A percentile compares a stretch with the other conserved stretches of the same genome.
phyloP scores from a whole-genome alignment of 169 alveolate species.

The Sarcocystis neurona region DNA sequence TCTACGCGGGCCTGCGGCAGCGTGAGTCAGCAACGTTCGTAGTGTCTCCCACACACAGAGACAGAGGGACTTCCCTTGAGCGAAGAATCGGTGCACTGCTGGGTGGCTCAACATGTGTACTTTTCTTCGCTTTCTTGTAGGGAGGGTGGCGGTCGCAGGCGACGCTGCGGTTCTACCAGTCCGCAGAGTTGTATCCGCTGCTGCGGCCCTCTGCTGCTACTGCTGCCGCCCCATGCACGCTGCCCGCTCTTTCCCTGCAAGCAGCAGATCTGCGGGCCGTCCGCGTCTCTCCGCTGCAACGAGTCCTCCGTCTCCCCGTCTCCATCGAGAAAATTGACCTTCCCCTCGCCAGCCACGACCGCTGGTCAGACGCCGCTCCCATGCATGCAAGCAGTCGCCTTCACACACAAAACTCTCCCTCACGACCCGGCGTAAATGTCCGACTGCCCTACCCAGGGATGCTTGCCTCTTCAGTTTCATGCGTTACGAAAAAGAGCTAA shows the following conservation, averaged over 20 bases:
- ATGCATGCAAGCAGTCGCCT: too few species aligned
- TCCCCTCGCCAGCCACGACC: slow-evolving; percentile 37
- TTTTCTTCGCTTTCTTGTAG: neutral
- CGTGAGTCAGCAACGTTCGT: too few species aligned
- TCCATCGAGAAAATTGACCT: slow-evolving; percentile 30
- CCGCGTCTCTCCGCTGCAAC: neutral
- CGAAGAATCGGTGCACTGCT: too few species aligned
- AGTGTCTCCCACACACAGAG: too few species aligned
- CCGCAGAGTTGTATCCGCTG: slow-evolving; percentile 33
- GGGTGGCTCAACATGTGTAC: neutral
- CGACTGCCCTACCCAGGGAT: too few species aligned
- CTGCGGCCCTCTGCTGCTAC: neutral
- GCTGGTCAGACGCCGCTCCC: slow-evolving; percentile 14
- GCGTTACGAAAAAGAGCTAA: neutral
- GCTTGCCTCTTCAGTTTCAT: too few species aligned
- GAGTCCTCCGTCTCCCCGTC: slow-evolving; percentile 24
- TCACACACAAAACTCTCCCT: too few species aligned
- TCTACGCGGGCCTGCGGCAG: neutral
- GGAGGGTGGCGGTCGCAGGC: slow-evolving; percentile 40
- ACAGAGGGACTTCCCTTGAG: too few species aligned
- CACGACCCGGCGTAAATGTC: too few species aligned
- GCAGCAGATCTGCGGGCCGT: neutral
- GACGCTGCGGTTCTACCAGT: slow-evolving; percentile 44
- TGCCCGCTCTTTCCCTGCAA: neutral
- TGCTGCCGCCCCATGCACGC: neutral